A percentile compares a stretch with the other conserved stretches of the same genome.
phyloP scores from a whole-genome alignment of 768 basidiomycete species.

The Termitomyces sp. region DNA sequence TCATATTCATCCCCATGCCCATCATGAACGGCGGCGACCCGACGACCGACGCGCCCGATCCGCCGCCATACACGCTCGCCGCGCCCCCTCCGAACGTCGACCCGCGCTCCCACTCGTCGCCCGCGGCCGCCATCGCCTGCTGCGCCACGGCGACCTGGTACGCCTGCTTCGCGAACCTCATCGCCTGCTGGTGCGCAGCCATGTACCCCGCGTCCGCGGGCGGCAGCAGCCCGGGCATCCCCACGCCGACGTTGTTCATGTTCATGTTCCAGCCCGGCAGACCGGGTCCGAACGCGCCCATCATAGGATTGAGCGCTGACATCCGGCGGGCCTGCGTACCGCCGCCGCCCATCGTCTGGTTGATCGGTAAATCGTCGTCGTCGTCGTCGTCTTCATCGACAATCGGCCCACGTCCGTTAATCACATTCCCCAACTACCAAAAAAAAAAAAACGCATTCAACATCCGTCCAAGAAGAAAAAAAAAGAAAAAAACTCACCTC shows the following conservation, averaged over 20 bases:
- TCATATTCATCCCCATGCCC: conserved; percentile 27
- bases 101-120: conserved; percentile 85
- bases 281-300: conserved; percentile 25
- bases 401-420: conserved; percentile 70
- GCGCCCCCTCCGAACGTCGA: conserved; percentile 32
- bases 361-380: conserved; percentile 42
- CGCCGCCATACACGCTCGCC: conserved; percentile 43
- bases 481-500: conserved; percentile 51
- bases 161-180: conserved; percentile 82
- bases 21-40: conserved; percentile 28
- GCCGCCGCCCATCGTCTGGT: conserved; percentile 24
- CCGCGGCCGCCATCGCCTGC: conserved; percentile 85
- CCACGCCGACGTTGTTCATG: conserved; percentile 15
- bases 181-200: conserved; percentile 82
- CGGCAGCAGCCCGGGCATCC: conserved; percentile 30
- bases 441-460: background rate
- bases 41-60: conserved; percentile 24
- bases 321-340: conserved; percentile 25
- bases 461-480: background rate
- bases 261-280: conserved; percentile 15
- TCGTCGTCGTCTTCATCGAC: conserved; percentile 45
- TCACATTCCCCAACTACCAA: conserved; percentile 75
- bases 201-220: conserved; percentile 52
- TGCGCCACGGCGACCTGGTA: conserved; percentile 89
- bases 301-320: conserved; percentile 40